Base-by-base conservation (phyloP, 192 early-diverging fungal species). In the Coemansia sp. region DNA sequence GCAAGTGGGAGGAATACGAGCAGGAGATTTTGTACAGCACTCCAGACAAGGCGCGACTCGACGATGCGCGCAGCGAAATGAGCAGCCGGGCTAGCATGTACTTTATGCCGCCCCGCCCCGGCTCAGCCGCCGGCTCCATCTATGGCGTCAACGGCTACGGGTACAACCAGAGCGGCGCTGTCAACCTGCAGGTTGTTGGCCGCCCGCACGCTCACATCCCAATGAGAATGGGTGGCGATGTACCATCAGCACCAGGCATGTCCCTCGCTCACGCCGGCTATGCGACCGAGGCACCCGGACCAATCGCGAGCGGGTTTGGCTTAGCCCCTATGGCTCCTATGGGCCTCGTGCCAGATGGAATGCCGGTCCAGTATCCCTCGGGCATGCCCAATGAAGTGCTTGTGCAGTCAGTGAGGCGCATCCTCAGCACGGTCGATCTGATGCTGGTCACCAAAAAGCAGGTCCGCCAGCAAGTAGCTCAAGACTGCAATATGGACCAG, bases 361-460 rank as follows among this genome's bases (percentile, higher is more conserved):
- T 46, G 42, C 59, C 58, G 8, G 42, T 74, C 17, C 67, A 69
- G 61, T 82, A 71, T 25, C 74, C 71, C 6, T 82, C 79, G 1
- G 79, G 79, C 19, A 82, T 83, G 61, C 93, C 94, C 6, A 87
- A 87, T 31, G 88, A 91, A 25, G 92, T 93, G 35, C 79, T 97
- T 25, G 68, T 89, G 47, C 68, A 77, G 57, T 86, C 90, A 61
- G 90, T 97, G 53, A 86, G 88, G 36, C 83, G 86, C 39, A 88
- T 97, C 32, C 85, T 99, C 25, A 79, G 89, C 46, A 91, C 91
- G 0, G 96, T 93, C n/a, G 92, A 99, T 71, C 84, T 99, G 58
- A 98, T 97, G 96, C 93, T 91, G 20, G 90, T 99, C 56, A 99
- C 98, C 42, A 98, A 99, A 86, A 98, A 98, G 78, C 92, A 94